Percentiles rank a stretch among this genome's conserved stretches.
These are phyloP conservation scores for Cercospora berteroae DNA, from an alignment of 2,329 filamentous ascomycete species.

Conservation along the genomic window DNA sequence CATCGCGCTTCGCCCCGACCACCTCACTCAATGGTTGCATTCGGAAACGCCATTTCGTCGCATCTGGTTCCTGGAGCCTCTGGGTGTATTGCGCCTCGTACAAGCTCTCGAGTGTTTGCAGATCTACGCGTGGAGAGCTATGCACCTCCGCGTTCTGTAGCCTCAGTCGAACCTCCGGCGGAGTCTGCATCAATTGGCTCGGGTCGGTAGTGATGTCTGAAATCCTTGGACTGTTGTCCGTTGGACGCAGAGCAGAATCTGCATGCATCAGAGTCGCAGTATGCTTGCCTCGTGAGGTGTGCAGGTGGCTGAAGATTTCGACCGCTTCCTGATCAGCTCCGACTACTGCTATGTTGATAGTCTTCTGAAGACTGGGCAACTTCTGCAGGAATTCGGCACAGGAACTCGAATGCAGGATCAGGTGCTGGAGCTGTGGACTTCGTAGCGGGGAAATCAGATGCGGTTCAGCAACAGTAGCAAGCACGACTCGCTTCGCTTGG, in stretches of 20 bases:
- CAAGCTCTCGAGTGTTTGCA: constrained; percentile 25
- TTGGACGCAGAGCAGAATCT: constrained; percentile 27
- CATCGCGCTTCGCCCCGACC: constrained; percentile 15
- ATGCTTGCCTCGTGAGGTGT: constrained; percentile 22
- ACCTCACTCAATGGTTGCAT: constrained; percentile 21
- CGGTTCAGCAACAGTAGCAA: constrained; percentile 27
- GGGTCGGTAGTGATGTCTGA: constrained; percentile 15
- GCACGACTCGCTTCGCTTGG: constrained; percentile 25
- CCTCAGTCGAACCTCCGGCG: constrained; percentile 24
- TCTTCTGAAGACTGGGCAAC: constrained; percentile 13
- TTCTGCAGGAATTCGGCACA: constrained; percentile 23
- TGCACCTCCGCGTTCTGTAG: constrained; percentile 12
- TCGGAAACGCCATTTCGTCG: constrained; percentile 26
- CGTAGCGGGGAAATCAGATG: constrained; percentile 21
- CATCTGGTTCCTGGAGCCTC: constrained; percentile 22
- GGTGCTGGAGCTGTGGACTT: constrained; percentile 14
- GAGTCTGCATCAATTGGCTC: constrained; percentile 15
- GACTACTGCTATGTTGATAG: constrained; percentile 28
- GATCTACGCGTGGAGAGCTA: constrained; percentile 22
- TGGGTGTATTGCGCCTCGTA: constrained; percentile 31
- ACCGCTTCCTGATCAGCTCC: constrained; percentile 30
- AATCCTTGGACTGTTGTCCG: constrained; percentile 26
- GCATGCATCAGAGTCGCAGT: constrained; percentile 27
- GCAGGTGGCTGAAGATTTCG: constrained; percentile 29
- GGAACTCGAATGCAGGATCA: constrained; percentile 24